Evolutionary conservation across 306 rosid genomes (phyloP), one percentile per base, ranked within the genome.

Genomic region (Pyrus betulifolia): DNA sequence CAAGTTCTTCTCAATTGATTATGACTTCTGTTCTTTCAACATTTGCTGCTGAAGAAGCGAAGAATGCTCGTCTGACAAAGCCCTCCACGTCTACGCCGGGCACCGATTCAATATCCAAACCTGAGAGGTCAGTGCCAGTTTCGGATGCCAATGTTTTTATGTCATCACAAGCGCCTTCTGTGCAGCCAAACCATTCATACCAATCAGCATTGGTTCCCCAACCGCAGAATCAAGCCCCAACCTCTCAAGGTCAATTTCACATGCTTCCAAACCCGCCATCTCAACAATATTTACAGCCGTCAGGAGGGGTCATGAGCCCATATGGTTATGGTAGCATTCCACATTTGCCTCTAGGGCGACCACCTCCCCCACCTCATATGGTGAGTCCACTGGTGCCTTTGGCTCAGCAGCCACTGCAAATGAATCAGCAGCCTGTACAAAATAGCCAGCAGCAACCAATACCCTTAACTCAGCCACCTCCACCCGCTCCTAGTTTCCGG

Each of bases 31-130:
- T 93, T 75, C 96, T 93, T 75, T 88, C 93, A 51, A 85, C 97
- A 69, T 91, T 93, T 71, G 98, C 97, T 18, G 94, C 94, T 10
- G 94, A 93, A 82, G 96, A 87, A 86, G 93, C 98, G 21, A 93
- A 91, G 76, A 90, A 73, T 67, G 97, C 87, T 6, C 84, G 91
- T 67, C 80, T 86, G 71, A 71, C 81, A 67, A 82, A 82, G 70
- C 76, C 73, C 58, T 57, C 84, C 17, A 77, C 64, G 1, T 33
- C 79, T 31, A 70, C 52, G 31, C 71, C 78, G 3, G 70, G 66
- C 77, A 25, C 84, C 6, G 86, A 79, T 69, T 84, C 97, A 64
- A 70, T 79, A 17, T 70, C 87, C 33, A 84, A 88, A 76, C 84
- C 91, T 0, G 88, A 87, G 55, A 86, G 70, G 55, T 79, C 88